These are phyloP conservation scores for Candida insectalens DNA, from an alignment of 805 yeast species.

Conservation along the genomic window DNA sequence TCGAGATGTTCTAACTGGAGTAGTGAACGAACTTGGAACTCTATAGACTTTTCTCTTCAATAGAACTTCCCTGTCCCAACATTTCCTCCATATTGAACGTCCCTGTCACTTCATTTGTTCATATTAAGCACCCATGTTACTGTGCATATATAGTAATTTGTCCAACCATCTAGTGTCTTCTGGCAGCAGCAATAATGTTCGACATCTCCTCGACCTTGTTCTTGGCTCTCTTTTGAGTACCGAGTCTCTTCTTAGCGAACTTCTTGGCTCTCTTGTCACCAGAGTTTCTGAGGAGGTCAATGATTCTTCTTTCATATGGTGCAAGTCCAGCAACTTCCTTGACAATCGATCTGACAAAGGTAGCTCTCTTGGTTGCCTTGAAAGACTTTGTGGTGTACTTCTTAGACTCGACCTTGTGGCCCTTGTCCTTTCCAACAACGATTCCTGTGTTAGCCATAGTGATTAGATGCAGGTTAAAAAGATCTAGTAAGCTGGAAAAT, in stretches of 20 bases:
- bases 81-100: too few species aligned
- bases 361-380: slow-evolving; percentile 89
- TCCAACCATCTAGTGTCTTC: too few species aligned
- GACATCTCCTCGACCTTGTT: slow-evolving; percentile 99
- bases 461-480: too few species aligned
- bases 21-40: too few species aligned
- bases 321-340: slow-evolving; percentile 98
- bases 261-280: slow-evolving; percentile 99
- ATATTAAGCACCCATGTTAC: too few species aligned
- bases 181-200: slow-evolving; percentile 91
- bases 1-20: too few species aligned
- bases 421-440: slow-evolving; percentile 99
- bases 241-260: slow-evolving; percentile 99
- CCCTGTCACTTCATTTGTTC: too few species aligned
- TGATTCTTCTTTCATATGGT: slow-evolving; percentile 99
- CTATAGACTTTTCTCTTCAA: too few species aligned
- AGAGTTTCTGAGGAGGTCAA: slow-evolving; percentile 98
- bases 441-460: slow-evolving; percentile 43
- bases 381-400: slow-evolving; percentile 96
- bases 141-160: too few species aligned
- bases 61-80: too few species aligned
- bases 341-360: slow-evolving; percentile 90
- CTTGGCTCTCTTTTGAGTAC: slow-evolving; percentile 99
- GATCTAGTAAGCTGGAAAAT: too few species aligned
- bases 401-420: slow-evolving; percentile 88